Evolutionary conservation across 768 basidiomycete genomes (phyloP), one percentile per base, ranked within the genome.

Genomic region (Boletus pseudo-olivaceus): DNA sequence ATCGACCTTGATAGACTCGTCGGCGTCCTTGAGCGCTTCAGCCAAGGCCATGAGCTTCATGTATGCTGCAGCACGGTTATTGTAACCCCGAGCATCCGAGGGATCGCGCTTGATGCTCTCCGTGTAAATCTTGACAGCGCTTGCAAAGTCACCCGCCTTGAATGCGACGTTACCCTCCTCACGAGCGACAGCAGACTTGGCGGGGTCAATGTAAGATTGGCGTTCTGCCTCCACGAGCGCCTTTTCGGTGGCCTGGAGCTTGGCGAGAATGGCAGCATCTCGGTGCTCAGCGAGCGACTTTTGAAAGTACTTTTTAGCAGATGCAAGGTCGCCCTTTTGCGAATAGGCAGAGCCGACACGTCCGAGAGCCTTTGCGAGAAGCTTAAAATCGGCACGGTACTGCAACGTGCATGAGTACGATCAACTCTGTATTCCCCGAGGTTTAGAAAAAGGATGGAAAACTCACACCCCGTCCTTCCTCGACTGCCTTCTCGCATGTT

Each of bases 91-190:
- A 14, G 96, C 82, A 67, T 99, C 97, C 35, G 73, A 70, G 39
- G 97, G 96, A 64, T 92, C 87, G 47, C 97, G 88, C 76, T 98
- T 98, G 80, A 98, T 97, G 57, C 93, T 89, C 74, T 99, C 97
- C 35, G 90, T 82, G 75, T 99, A 99, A 37, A 81, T 77, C 76
- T 91, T 93, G 62, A 99, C 95, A 1, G 96, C 90, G 11, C 80
- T 84, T 11, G 85, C 95, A 72, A 94, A 99, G 71, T 96, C 87
- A 19, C 93, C 96, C 2, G 73, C 78, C 78, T 98, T 98, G 83
- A 98, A 99, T 35, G 85, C 81, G 39, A 73, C 72, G 69, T 99
- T 99, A 10, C 97, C 97, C 68, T 96, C 92, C 71, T 97, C 93
- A 46, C 97, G 82, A 2, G 93, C 93, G 40, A 70, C 62, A 30